Conservation (phyloP, 2,329 filamentous ascomycete species). For the Trichoderma sp. region DNA sequence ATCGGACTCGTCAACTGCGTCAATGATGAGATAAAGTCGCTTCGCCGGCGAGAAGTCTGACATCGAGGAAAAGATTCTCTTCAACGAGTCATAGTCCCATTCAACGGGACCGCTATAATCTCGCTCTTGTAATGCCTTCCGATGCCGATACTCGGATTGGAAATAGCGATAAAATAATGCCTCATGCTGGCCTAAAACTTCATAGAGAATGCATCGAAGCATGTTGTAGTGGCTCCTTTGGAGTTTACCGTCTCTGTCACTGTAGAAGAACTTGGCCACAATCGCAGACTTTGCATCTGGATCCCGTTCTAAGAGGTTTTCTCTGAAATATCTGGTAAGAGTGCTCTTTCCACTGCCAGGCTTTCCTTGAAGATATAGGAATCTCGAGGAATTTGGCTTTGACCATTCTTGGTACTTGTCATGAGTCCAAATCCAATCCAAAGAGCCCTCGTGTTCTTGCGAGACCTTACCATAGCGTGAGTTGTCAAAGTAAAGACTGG, state of each 20-base stretch:
- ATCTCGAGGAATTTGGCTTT: not conserved
- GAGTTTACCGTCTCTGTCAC: not conserved
- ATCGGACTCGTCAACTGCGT: not conserved
- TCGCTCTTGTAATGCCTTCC: no score
- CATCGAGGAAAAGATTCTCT: not conserved
- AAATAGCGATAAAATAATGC: not conserved
- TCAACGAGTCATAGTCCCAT: not conserved
- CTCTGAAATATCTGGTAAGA: not conserved
- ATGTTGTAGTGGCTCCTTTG: not conserved
- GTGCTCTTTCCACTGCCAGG: constrained; percentile 1
- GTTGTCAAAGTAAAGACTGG: not conserved
- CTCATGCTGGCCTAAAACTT: not conserved
- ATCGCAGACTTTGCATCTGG: not conserved
- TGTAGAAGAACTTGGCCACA: not conserved
- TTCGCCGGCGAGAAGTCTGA: not conserved
- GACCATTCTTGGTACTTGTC: not conserved
- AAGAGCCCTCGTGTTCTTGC: not conserved
- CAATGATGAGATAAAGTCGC: not conserved
- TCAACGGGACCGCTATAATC: not conserved
- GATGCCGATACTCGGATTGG: not conserved
- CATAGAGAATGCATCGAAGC: not conserved
- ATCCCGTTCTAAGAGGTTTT: not conserved
- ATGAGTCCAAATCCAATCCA: not conserved
- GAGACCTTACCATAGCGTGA: not conserved
- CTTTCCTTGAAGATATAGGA: not conserved